Base-by-base conservation (phyloP, 2,329 filamentous ascomycete genomes). In the Penicillium palitans region DNA sequence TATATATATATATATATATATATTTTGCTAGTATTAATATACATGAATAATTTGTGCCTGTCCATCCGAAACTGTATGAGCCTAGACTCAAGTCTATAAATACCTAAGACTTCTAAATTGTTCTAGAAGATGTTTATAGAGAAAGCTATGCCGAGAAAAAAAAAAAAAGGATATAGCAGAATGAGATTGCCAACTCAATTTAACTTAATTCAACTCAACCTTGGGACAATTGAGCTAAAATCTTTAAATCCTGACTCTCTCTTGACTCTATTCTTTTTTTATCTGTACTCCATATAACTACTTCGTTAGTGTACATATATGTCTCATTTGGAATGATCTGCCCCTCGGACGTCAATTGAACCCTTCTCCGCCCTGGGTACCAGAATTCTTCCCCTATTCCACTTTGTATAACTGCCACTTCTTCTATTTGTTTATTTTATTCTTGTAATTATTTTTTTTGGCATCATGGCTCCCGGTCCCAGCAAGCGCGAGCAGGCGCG, bases 401-500 rank as follows among this genome's bases (percentile, higher is more conserved):
- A 45, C 55, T 59, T 35, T 57, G 59, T 57, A 57, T 58, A 52
- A 50, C 52, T 61, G 57, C 49, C 40, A 42, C 54, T 63, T 57
- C 49, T 60, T 60, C 21, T 55, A 39, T 47, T 62, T 45, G 12
- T 55, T 46, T 49, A 19, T 40, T 40, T 40, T 35, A 57, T 63
- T 51, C 21, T 66, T 61, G 64, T 64, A 61, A 62, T 60, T 66
- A 61, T 53, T 63, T 40, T 41, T 21, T 21, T 40, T 61, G 59
- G 47, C 61, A 70, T 42, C 57, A 95, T 93, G 90, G 84, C 90
- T 57, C 83, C 84, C 55, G 82, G 86, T 45, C 82, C 96, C 75
- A 96, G 88, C 82, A 99, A 98, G 84, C 91, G 95, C 78, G 91
- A 97, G 80, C 93, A 97, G 83, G 91, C 90, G 82, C 93, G 95